Percentiles rank a stretch among this genome's conserved stretches.
Conservation (phyloP, 1,139 yeast species). For the Pneumocystis sp. region DNA sequence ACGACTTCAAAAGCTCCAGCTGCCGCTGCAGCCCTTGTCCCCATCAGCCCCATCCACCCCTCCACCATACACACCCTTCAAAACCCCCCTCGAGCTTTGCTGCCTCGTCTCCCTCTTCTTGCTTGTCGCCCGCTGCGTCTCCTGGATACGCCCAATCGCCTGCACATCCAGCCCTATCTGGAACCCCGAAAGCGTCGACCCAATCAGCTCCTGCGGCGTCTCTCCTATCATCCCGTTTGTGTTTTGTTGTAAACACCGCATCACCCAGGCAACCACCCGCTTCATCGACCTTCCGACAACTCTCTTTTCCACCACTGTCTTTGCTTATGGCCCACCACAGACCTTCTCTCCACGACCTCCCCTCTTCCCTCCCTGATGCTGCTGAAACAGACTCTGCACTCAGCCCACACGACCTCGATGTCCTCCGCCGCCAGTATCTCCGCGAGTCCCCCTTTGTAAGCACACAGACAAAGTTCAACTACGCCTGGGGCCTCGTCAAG, state of each 20-base stretch:
- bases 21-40: constrained; percentile 20
- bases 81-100: constrained; percentile 12
- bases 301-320: too few species aligned
- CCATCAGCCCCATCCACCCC: neutral
- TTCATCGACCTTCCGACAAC: neutral
- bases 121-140: constrained; percentile 11
- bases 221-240: neutral
- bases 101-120: constrained; percentile 13
- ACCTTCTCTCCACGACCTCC: neutral
- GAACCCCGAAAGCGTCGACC: constrained; percentile 13
- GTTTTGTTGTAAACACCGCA: neutral
- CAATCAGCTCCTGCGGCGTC: constrained; percentile 7
- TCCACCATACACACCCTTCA: constrained; percentile 7
- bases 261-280: neutral
- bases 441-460: constrained; percentile 69
- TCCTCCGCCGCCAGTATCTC: constrained; percentile 62
- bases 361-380: constrained; percentile 3
- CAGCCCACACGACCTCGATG: constrained; percentile 55
- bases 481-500: constrained; percentile 90
- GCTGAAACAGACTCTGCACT: constrained; percentile 33
- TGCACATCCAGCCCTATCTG: constrained; percentile 15
- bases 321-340: neutral
- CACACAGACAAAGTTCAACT: constrained; percentile 76
- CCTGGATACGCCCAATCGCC: constrained; percentile 14
- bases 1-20: constrained; percentile 20